These are phyloP conservation scores for Fusarium veterinarium DNA, from an alignment of 2,329 filamentous ascomycete species.

Conservation along the genomic window DNA sequence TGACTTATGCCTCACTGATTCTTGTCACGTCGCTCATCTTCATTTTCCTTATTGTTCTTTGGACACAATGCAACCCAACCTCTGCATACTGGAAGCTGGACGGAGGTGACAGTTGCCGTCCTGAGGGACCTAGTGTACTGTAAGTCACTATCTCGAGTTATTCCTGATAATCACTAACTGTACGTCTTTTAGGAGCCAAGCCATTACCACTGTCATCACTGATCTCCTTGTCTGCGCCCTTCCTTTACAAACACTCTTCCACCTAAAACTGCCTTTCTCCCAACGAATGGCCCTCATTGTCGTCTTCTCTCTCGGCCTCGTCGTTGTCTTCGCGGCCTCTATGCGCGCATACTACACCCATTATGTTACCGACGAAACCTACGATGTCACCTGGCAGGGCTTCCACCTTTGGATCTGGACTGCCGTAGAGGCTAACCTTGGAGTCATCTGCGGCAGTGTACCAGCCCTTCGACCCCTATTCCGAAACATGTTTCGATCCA, in stretches of 20 bases:
- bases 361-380: slow-evolving; percentile 50
- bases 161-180: background rate
- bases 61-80: slow-evolving; percentile 51
- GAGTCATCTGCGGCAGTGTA: slow-evolving; percentile 55
- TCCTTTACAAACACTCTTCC: slow-evolving; percentile 51
- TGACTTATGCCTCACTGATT: slow-evolving; percentile 46
- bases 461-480: slow-evolving; percentile 50
- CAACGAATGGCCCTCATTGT: slow-evolving; percentile 52
- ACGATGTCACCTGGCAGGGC: slow-evolving; percentile 56
- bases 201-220: slow-evolving; percentile 47
- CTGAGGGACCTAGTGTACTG: slow-evolving; percentile 46
- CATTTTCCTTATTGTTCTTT: slow-evolving; percentile 51
- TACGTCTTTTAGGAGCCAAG: slow-evolving; percentile 42
- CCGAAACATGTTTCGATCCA: slow-evolving; percentile 41
- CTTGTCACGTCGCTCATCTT: slow-evolving; percentile 46
- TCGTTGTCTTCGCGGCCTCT: slow-evolving; percentile 52
- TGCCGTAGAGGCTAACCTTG: slow-evolving; percentile 55
- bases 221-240: slow-evolving; percentile 53
- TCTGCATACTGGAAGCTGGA: slow-evolving; percentile 41
- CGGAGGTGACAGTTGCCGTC: slow-evolving; percentile 44
- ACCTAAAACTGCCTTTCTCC: slow-evolving; percentile 46
- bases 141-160: slow-evolving; percentile 16
- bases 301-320: slow-evolving; percentile 52
- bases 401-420: slow-evolving; percentile 57
- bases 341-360: slow-evolving; percentile 54